Evolutionary conservation across 108 stramenopile genomes (phyloP), one percentile per base, ranked within the genome.

Genomic region (Cyclotella cryptica): DNA sequence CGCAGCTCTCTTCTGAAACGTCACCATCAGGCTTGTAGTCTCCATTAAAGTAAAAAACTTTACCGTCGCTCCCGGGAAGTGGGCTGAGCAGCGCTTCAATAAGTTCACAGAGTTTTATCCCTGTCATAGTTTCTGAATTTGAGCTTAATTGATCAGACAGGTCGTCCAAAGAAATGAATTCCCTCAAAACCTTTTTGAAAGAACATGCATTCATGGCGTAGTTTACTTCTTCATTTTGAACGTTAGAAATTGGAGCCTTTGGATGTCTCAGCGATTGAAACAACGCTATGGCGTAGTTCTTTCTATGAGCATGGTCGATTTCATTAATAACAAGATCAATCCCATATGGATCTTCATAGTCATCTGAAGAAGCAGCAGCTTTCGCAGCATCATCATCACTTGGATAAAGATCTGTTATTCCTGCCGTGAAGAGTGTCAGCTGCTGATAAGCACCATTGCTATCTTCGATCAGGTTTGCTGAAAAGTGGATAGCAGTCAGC

Each of bases 341-440:
- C 24, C 79, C 85, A 26, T 89, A 69, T 28, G 83, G 69, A 52
- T 92, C 89, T 44, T 81, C 90, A 44, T 85, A 80, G 46, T 65
- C 75, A 15, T 87, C 77, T 13, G 59, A 61, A 14, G 78, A 75
- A 44, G 78, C 78, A 27, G 79, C 86, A 42, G 21, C 45, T 26
- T 88, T 88, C n/a, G 28, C 78, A 43, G 90, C 86, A 24, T 90
- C 79, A 47, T 91, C 86, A 18, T 90, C 79, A 46, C 77, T 86
- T 49, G 81, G 88, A 79, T 94, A 94, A 0, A 93, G 72, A 75
- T 88, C 87, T 29, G 73, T 81, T 21, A 90, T 85, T 47, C 88
- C 89, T 44, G 84, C 81, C 12, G 93, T 90, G 52, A 89, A 94
- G 53, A 89, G 90, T 13, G 79, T 83, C 57, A 92, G 61, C 29